Percentiles rank a stretch among this genome's conserved stretches.
phyloP scores from a whole-genome alignment of 139 green algal genomes.

The Edaphochlamys debaryana region DNA sequence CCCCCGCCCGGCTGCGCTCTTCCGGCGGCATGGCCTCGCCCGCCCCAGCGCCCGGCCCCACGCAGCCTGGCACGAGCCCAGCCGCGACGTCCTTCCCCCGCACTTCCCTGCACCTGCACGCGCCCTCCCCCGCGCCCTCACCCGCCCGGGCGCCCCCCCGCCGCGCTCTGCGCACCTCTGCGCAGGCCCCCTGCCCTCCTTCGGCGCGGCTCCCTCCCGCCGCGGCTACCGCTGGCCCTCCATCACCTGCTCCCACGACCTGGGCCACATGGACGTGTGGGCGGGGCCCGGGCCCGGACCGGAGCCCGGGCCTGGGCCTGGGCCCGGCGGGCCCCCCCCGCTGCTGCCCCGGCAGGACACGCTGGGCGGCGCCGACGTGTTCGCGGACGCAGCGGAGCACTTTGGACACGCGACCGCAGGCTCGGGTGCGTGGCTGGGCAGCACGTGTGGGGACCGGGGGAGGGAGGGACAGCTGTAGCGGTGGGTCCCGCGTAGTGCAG shows the following conservation, averaged over 20 bases:
- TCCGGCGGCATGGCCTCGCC: too few species aligned
- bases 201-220: background rate
- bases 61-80: too few species aligned
- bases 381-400: background rate
- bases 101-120: too few species aligned
- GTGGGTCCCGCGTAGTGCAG: too few species aligned
- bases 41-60: too few species aligned
- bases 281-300: background rate
- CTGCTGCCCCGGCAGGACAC: background rate
- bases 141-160: background rate
- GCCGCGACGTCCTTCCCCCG: too few species aligned
- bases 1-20: too few species aligned
- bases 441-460: too few species aligned
- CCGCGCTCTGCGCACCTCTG: background rate
- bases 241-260: constrained; percentile 20
- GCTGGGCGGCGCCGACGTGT: background rate
- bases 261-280: background rate
- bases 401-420: background rate
- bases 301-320: too few species aligned
- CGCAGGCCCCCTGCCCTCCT: background rate
- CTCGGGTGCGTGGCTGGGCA: too few species aligned
- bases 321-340: background rate
- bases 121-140: too few species aligned
- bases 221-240: constrained; percentile 16
- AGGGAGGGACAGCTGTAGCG: too few species aligned